Evolutionary conservation across 164 flowering plant species (phyloP), one percentile per base, ranked within the genome.

Genomic region (Stephania cephalantha): DNA sequence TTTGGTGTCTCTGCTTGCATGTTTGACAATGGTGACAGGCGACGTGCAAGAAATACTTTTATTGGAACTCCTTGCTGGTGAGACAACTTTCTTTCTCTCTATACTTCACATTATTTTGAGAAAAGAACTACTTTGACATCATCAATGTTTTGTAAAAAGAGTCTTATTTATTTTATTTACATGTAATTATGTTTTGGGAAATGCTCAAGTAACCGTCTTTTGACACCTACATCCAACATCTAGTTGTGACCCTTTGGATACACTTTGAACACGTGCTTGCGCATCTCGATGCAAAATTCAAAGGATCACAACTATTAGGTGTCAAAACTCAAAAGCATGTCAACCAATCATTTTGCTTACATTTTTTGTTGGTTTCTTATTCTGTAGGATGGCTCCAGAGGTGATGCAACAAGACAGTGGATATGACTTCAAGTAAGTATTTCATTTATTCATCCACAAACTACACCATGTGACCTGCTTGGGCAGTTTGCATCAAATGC

Each of bases 11-110:
- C 98, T 71, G 96, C 94, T 52, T 90, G 91, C 85, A 85, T 93
- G 90, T 91, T 91, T 82, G 97, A 93, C 64, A 77, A 81, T 53
- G 94, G 96, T 78, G 98, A 91, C 79, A 86, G 98, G 75, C 90
- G 87, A 70, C 89, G 93, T 3, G 79, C 93, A 30, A 86, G 98
- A 84, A 93, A 91, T 81, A 93, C 98, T 9, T 91, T 93, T 81
- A 93, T 90, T 2, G 98, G 98, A 76, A 93, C 98, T 78, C 98
- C 96, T 31, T 93, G 98, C 86, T 93, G 98, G 98, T 93, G 74
- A 74, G 83, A 70, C 55, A 48, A 25, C 48, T 1, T 50, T 31
- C 48, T 31, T 70, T 74, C 46, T 9, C 29, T 13, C 17, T 1
- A 35, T 35, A 35, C 42, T 35, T 35, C 42, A 35, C 42, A 35